Conservation (phyloP, 2,329 filamentous ascomycete species). For the Venturia oleaginea region DNA sequence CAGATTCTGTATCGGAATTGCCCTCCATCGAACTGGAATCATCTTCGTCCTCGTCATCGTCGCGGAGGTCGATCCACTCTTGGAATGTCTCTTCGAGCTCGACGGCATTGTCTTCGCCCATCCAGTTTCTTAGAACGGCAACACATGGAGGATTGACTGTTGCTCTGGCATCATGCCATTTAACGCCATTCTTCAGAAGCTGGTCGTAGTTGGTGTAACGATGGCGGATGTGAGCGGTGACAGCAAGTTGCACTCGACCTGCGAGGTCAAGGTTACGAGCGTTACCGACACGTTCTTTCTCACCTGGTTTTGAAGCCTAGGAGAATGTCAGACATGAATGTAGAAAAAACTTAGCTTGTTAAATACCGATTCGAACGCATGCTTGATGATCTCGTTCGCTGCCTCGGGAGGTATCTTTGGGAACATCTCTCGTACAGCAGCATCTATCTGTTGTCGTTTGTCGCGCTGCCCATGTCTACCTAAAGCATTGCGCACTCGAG, state of each 20-base stretch:
- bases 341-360: slow-evolving; percentile 8
- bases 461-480: neutral
- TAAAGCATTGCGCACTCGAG: slow-evolving; percentile 13
- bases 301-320: slow-evolving; percentile 25
- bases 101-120: slow-evolving; percentile 45
- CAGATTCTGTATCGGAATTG: neutral
- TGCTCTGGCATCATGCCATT: slow-evolving; percentile 46
- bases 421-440: slow-evolving; percentile 33
- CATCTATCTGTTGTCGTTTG: slow-evolving; percentile 5
- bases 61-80: slow-evolving; percentile 46
- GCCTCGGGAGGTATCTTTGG: slow-evolving; percentile 53
- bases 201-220: slow-evolving; percentile 54
- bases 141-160: slow-evolving; percentile 47
- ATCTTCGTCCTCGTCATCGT: slow-evolving; percentile 12
- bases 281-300: slow-evolving; percentile 37
- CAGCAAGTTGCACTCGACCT: slow-evolving; percentile 51
- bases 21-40: neutral
- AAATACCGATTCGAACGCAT: slow-evolving; percentile 49
- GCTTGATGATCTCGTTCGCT: slow-evolving; percentile 48
- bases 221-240: slow-evolving; percentile 54
- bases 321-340: slow-evolving; percentile 33
- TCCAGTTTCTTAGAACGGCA: slow-evolving; percentile 52
- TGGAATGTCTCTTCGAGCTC: slow-evolving; percentile 54
- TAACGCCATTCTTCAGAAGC: slow-evolving; percentile 40
- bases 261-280: slow-evolving; percentile 44